These are phyloP conservation scores for Lactarius pseudohatsudake DNA, from an alignment of 768 basidiomycete genomes.

Conservation along the genomic window DNA sequence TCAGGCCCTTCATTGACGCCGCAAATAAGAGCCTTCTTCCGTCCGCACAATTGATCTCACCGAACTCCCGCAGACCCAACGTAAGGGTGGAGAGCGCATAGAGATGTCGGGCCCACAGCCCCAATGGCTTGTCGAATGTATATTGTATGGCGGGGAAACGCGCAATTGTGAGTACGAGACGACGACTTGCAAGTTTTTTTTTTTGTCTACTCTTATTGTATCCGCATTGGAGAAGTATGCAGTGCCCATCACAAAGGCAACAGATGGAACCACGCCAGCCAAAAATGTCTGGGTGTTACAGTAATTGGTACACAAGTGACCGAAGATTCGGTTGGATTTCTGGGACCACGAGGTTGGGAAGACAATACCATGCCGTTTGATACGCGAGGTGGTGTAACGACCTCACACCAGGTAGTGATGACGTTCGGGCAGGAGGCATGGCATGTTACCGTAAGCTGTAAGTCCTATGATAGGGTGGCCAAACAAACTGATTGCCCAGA, in stretches of 20 bases:
- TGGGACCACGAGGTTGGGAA: not conserved
- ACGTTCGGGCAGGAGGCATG: not conserved
- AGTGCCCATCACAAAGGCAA: not conserved
- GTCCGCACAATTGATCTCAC: not conserved
- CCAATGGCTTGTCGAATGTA: too few species aligned
- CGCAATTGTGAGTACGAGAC: too few species aligned
- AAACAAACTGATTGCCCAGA: too few species aligned
- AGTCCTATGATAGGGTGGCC: too few species aligned
- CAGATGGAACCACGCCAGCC: not conserved
- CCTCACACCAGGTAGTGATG: not conserved
- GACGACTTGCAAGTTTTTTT: too few species aligned
- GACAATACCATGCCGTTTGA: not conserved
- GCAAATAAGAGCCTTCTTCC: not conserved
- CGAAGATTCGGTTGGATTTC: not conserved
- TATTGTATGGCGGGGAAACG: not conserved
- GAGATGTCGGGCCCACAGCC: not conserved
- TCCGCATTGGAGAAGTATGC: not conserved
- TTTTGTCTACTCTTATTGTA: not conserved
- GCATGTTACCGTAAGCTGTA: not conserved
- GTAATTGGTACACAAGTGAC: not conserved
- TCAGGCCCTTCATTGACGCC: not conserved
- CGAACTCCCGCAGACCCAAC: not conserved
- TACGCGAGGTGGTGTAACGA: not conserved
- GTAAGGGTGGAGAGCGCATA: not conserved
- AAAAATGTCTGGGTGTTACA: not conserved